A percentile compares a stretch with the other conserved stretches of the same genome.
phyloP scores from a whole-genome alignment of 2,329 filamentous ascomycete genomes.

The Cladophialophora psammophila region DNA sequence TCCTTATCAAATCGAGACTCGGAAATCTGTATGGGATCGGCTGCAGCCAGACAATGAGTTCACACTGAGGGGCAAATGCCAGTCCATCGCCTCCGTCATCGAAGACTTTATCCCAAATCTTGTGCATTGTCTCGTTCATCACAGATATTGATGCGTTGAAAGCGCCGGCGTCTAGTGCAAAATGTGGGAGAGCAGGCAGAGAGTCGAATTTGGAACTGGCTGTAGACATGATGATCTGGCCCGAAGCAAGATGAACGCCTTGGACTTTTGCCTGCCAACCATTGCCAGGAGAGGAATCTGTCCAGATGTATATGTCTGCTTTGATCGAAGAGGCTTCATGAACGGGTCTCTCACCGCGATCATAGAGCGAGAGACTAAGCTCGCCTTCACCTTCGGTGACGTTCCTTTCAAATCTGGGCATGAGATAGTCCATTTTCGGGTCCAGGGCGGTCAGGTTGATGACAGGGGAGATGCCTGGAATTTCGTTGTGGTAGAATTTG shows the following conservation, averaged over 20 bases:
- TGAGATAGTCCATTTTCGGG: constrained; percentile 71
- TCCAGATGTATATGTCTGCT: constrained; percentile 75
- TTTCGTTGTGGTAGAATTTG: constrained; percentile 71
- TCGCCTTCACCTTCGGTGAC: constrained; percentile 76
- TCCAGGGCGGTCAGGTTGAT: constrained; percentile 71
- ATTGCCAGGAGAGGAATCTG: constrained; percentile 71
- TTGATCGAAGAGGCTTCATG: constrained; percentile 59
- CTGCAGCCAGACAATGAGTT: constrained; percentile 87
- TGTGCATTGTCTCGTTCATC: constrained; percentile 75
- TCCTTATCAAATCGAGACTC: constrained; percentile 40
- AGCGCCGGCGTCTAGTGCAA: constrained; percentile 67
- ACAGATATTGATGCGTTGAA: constrained; percentile 68
- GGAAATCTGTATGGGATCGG: constrained; percentile 51
- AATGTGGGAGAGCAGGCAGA: constrained; percentile 85
- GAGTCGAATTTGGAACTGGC: constrained; percentile 95
- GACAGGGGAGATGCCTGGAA: constrained; percentile 57
- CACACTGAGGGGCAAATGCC: constrained; percentile 74
- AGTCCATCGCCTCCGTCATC: constrained; percentile 61
- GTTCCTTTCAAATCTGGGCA: constrained; percentile 76
- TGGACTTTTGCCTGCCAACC: constrained; percentile 81
- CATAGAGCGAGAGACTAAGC: constrained; percentile 72
- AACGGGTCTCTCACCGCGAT: constrained; percentile 53
- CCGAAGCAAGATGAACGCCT: constrained; percentile 86
- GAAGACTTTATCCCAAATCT: constrained; percentile 58
- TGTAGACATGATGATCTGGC: constrained; percentile 80